These are phyloP conservation scores for Sicyos edulis DNA, from an alignment of 306 rosid species.

Conservation along the genomic window DNA sequence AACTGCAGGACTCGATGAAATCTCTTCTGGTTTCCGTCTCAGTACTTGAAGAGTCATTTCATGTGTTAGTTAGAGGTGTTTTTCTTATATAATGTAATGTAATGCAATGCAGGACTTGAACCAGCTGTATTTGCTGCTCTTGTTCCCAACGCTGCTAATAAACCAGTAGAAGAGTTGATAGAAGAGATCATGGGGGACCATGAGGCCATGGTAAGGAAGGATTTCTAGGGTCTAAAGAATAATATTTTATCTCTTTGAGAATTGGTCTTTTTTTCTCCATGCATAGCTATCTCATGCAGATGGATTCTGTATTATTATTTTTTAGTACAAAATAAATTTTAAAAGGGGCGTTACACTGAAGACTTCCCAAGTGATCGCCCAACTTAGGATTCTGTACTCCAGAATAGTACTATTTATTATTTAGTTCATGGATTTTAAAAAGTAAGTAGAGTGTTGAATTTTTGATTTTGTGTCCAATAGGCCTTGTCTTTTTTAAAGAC, in stretches of 20 bases:
- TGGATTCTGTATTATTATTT: not conserved
- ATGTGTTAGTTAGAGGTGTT: not conserved
- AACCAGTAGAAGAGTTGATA: slow-evolving; percentile 61
- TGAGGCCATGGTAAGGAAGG: slow-evolving; percentile 59
- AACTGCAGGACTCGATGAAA: not conserved
- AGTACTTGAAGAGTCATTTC: not conserved
- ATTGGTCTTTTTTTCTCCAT: not conserved
- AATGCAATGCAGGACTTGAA: slow-evolving; percentile 53
- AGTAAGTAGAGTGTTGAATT: no score
- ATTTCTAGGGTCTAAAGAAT: not conserved
- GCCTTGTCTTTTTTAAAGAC: no score
- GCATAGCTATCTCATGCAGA: not conserved
- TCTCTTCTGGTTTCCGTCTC: not conserved
- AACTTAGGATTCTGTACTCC: not conserved
- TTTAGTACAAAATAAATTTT: no score
- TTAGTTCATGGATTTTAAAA: no score
- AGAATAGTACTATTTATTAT: not conserved
- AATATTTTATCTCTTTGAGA: not conserved
- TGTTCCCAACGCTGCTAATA: slow-evolving; percentile 85
- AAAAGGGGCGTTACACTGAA: no score
- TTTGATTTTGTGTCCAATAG: no score
- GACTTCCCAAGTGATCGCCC: no score
- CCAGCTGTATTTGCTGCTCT: slow-evolving; percentile 86
- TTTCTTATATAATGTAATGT: not conserved
- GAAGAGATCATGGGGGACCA: slow-evolving; percentile 83